phyloP scores from a whole-genome alignment of 2,329 filamentous ascomycete species.

The Didymella pomorum region DNA sequence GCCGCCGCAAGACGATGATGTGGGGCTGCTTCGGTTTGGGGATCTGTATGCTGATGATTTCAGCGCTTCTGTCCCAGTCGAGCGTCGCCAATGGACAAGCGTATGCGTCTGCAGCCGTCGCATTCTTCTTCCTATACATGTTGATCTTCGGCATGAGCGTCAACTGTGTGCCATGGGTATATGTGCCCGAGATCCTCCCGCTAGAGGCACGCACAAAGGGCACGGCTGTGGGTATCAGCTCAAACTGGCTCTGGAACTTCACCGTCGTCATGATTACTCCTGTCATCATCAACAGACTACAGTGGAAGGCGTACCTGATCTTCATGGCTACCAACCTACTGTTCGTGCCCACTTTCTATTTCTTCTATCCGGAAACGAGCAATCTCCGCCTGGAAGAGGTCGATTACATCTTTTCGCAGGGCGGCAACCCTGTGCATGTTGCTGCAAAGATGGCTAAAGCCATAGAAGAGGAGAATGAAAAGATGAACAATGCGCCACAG shows the following conservation, averaged over 20 bases:
- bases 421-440: constrained; percentile 1
- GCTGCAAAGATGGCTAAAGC: not conserved
- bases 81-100: not conserved
- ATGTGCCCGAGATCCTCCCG: constrained; percentile 69
- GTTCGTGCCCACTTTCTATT: not conserved
- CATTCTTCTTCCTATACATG: constrained; percentile 73
- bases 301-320: constrained; percentile 4
- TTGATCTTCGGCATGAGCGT: constrained; percentile 70
- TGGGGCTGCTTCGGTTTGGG: constrained; percentile 56
- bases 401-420: constrained; percentile 5
- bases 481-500: no score
- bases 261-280: constrained; percentile 12
- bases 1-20: constrained; percentile 67
- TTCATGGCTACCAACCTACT: constrained; percentile 1
- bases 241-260: constrained; percentile 17
- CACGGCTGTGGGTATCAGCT: constrained; percentile 1
- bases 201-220: constrained; percentile 7
- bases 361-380: constrained; percentile 3
- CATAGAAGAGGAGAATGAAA: no score
- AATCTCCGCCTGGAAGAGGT: not conserved
- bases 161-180: constrained; percentile 64
- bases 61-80: not conserved
- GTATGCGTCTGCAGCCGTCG: constrained; percentile 59
- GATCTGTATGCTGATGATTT: constrained; percentile 8
- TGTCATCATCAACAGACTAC: constrained; percentile 2